Evolutionary conservation across 2,329 filamentous ascomycete genomes (phyloP), one percentile per base, ranked within the genome.

Genomic region (Harringtonia lauricola): DNA sequence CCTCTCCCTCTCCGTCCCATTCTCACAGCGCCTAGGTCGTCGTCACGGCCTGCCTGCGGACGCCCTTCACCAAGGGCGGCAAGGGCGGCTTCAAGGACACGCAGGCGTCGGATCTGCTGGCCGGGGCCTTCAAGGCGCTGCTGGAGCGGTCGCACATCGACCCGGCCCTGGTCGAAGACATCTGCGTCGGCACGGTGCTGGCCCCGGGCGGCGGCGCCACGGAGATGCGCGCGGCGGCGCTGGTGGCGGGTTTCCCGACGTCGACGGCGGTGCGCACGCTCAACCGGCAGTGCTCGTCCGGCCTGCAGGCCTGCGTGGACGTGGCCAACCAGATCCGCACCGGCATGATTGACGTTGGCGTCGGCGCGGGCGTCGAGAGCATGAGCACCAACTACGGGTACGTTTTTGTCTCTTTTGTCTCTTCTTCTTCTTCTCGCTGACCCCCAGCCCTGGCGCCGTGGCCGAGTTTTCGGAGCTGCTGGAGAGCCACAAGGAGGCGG

Each of bases 71-170:
- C 52, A 94, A 87, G 65, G 90, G 88, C 54, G 88, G 89, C 57
- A 89, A 88, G 67, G 92, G 92, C 54, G 83, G 80, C 40, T 92
- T 98, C 74, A 96, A 96, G 71, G 92, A 96, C 66, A 96, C 92
- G 9, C 73, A 79, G 44, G 86, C 85, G 8, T 77, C 87, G 34
- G 90, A 96, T 64, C 72, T 96, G 49, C 80, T 96, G 56, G 79
- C 80, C 41, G 87, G 86, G 54, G 81, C 87, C 38, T 81, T 96
- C 65, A 83, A 81, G 65, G 81, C 80, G 47, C 70, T 96, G 51
- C 73, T 96, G 59, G 72, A 84, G 45, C 85, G 87, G 55, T 95
- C 89, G 53, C 80, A 81, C 52, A 94, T 96, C 65, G 85, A 95
- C 66, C 89, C 92, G 19, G 70, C 69, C 31, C 73, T 92, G 30